These are phyloP conservation scores for Agapanthus africanus DNA, from an alignment of 106 monocot genomes.

Conservation along the genomic window DNA sequence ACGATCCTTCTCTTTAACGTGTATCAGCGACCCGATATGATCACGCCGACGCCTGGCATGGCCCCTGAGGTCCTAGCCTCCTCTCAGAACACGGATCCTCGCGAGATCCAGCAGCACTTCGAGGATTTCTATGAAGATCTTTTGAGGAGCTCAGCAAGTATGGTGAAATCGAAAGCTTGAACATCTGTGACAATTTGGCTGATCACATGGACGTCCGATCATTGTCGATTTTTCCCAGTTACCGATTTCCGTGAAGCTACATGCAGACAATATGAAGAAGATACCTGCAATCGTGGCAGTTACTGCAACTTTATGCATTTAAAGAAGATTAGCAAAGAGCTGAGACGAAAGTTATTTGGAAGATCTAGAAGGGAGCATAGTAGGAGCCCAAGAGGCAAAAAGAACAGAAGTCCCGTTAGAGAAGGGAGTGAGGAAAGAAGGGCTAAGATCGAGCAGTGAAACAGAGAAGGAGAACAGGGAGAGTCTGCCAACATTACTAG, in stretches of 20 bases:
- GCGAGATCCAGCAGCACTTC: slow-evolving; percentile 66
- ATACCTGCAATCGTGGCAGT: slow-evolving; percentile 10
- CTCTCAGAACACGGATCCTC: slow-evolving; percentile 53
- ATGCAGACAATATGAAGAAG: slow-evolving; percentile 15
- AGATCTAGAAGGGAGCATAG: no score
- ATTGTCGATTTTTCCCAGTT: slow-evolving; percentile 9
- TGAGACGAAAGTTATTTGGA: no score
- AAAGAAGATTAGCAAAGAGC: slow-evolving; percentile 33
- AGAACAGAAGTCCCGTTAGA: no score
- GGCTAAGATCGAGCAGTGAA: no score
- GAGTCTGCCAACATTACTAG: no score
- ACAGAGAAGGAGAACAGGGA: slow-evolving; percentile 35
- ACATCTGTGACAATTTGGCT: slow-evolving; percentile 68
- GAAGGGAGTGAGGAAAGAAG: slow-evolving; percentile 45
- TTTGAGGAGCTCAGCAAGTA: slow-evolving; percentile 63
- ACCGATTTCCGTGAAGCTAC: slow-evolving; percentile 22
- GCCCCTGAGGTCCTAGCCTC: slow-evolving; percentile 50
- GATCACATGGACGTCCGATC: slow-evolving; percentile 42
- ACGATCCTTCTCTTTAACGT: no score
- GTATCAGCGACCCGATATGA: slow-evolving; percentile 78
- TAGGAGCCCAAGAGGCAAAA: slow-evolving; percentile 40
- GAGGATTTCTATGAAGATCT: slow-evolving; percentile 77
- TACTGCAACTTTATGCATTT: no score
- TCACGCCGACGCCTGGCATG: no score
- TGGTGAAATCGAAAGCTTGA: slow-evolving; percentile 65